Evolutionary conservation across 805 yeast genomes (phyloP).

Genomic region (Hyphopichia homilentoma): DNA sequence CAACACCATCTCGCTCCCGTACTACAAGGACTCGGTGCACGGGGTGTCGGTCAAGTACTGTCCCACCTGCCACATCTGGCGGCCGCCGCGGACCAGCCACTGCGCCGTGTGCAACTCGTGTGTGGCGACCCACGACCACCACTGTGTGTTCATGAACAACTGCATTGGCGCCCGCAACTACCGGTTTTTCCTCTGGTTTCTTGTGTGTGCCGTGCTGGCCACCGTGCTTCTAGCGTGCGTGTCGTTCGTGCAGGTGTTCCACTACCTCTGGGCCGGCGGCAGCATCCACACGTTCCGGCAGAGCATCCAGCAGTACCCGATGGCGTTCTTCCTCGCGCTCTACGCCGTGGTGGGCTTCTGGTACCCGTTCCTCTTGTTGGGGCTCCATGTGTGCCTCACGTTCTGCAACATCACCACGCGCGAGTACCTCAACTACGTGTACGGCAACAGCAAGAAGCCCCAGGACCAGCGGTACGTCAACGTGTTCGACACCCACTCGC

Average conservation of each 20-base stretch:
- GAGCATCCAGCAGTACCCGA: conserved; percentile 21
- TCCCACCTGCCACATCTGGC: conserved; percentile 52
- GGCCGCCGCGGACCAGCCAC: conserved; percentile 68
- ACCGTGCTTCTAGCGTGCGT: conserved; percentile 15
- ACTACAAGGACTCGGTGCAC: conserved; percentile 16
- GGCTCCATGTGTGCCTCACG: conserved; percentile 53
- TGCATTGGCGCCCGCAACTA: conserved; percentile 41
- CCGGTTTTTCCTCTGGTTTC: conserved; percentile 32
- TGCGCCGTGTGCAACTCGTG: conserved; percentile 70
- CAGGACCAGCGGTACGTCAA: conserved; percentile 27
- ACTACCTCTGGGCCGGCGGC: conserved; percentile 14
- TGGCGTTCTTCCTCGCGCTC: conserved; percentile 50
- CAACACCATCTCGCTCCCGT: conserved; percentile 48
- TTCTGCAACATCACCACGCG: conserved; percentile 65
- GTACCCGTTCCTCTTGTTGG: conserved; percentile 54
- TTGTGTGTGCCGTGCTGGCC: conserved; percentile 15
- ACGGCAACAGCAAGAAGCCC: conserved; percentile 29
- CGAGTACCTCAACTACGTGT: conserved; percentile 56
- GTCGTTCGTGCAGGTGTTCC: conserved; percentile 20
- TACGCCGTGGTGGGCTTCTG: conserved; percentile 42
- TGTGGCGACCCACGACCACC: conserved; percentile 65
- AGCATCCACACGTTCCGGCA: conserved; percentile 20
- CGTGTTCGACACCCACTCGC: conserved; percentile 22
- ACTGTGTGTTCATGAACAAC: conserved; percentile 58
- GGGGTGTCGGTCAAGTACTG: conserved; percentile 56